Conservation (phyloP, 2,329 filamentous ascomycete genomes). For the Verticillium longisporum region DNA sequence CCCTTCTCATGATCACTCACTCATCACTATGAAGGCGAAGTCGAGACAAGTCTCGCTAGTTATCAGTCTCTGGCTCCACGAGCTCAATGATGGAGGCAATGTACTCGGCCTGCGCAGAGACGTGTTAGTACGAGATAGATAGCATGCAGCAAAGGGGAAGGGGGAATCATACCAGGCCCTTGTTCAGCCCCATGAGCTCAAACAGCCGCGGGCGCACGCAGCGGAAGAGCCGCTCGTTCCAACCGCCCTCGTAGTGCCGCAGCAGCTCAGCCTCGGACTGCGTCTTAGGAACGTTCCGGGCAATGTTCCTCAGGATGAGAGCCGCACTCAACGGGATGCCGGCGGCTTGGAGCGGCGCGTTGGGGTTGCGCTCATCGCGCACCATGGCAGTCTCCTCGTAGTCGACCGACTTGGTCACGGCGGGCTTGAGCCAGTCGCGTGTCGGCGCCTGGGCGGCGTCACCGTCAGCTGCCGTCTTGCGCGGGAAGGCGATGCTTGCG, state of each 20-base stretch:
- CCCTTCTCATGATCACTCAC: neutral
- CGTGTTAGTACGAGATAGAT: neutral
- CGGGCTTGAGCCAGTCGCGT: slow-evolving; percentile 42
- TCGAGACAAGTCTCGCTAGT: neutral
- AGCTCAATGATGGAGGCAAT: slow-evolving; percentile 2
- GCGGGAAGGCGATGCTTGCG: slow-evolving; percentile 26
- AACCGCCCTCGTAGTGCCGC: slow-evolving; percentile 42
- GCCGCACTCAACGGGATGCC: slow-evolving; percentile 75
- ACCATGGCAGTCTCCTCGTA: slow-evolving; percentile 50
- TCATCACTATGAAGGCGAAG: neutral
- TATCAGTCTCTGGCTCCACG: neutral
- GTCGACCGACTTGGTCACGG: slow-evolving; percentile 46
- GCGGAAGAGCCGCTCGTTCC: slow-evolving; percentile 63
- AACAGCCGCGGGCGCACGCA: slow-evolving; percentile 58
- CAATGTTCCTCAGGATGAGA: slow-evolving; percentile 72
- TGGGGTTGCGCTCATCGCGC: slow-evolving; percentile 52
- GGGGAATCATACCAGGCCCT: slow-evolving; percentile 40
- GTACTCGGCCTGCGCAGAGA: neutral
- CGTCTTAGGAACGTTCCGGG: slow-evolving; percentile 58
- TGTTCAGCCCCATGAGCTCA: slow-evolving; percentile 65
- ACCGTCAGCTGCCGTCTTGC: neutral
- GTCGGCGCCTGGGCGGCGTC: neutral
- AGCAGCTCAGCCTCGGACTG: slow-evolving; percentile 48
- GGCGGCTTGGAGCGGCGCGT: slow-evolving; percentile 55
- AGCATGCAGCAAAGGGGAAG: neutral